Percentiles rank a stretch among this genome's conserved stretches.
Conservation (phyloP, 352 stramenopile genomes). For the Pythium rishiriense region DNA sequence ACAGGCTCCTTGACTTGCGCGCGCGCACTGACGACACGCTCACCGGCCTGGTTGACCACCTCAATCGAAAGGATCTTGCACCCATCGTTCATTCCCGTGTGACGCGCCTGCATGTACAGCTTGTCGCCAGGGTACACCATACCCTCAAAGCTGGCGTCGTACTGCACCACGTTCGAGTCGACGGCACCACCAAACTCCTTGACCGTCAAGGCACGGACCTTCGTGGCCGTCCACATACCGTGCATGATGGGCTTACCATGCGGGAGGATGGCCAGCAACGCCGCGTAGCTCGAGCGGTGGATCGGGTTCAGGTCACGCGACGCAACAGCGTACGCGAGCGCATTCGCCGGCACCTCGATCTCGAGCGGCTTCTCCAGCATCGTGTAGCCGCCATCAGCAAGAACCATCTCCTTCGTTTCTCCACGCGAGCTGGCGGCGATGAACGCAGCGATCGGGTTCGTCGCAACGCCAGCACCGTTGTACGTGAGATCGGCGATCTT, state of each 20-base stretch:
- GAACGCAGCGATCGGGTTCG: constrained; percentile 19
- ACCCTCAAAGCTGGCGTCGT: constrained; percentile 81
- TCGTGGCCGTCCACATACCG: constrained; percentile 87
- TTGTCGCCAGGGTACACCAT: constrained; percentile 88
- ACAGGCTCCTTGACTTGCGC: constrained; percentile 65
- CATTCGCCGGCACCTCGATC: constrained; percentile 64
- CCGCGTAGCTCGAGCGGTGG: constrained; percentile 75
- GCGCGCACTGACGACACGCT: constrained; percentile 71
- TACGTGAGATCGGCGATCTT: constrained; percentile 29
- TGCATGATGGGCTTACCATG: constrained; percentile 84
- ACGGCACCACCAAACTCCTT: constrained; percentile 47
- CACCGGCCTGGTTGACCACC: constrained; percentile 69
- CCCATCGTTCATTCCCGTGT: constrained; percentile 63
- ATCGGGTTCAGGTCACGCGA: constrained; percentile 89
- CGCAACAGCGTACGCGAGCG: constrained; percentile 70
- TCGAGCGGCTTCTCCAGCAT: constrained; percentile 65
- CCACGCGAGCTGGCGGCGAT: constrained; percentile 8
- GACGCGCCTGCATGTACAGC: constrained; percentile 76
- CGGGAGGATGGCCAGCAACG: constrained; percentile 72
- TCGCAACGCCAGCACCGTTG: constrained; percentile 11
- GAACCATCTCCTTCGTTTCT: constrained; percentile 27
- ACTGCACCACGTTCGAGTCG: constrained; percentile 71
- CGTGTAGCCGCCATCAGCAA: constrained; percentile 62
- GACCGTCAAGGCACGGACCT: constrained; percentile 70
- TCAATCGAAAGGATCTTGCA: constrained; percentile 74